Evolutionary conservation across 106 monocot species (phyloP), one percentile per base, ranked within the genome.

Genomic region (Chionographis japonica): DNA sequence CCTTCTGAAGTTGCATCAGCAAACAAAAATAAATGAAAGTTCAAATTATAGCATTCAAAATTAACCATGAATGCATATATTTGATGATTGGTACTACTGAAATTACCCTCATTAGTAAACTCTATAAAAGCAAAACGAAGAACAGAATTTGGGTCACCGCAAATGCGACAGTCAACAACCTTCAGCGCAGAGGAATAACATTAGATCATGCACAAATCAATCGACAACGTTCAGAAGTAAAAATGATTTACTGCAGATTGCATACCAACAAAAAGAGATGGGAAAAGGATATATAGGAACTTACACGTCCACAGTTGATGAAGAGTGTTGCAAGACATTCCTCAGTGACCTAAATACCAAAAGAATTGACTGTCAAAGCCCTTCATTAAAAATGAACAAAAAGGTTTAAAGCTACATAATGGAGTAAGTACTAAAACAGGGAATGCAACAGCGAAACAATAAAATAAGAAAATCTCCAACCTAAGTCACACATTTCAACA

Each of bases 51-150:
- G 27, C 27, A 27, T 27, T 27, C 27, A 1, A 67, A 56, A 54
- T 39, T 10, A 15, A 50, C 14, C 4, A 65, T 4, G 3, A 12
- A 53, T 40, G 16, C 4, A 72, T 55, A 37, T 40, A 56, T 11
- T 46, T 46, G 8, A 46, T 46, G 5, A 46, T 5, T 46, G 46
- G 1, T 10, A 6, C 8, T 46, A 16, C 13, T 36, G 16, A 55
- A 12, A 14, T 76, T 75, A 90, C 90, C 86, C 66, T 86, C 86
- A 74, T 90, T 84, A 46, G 78, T 83, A 55, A 86, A 90, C 61
- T 90, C 90, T 78, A 90, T 81, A 67, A 90, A 90, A 72, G 90
- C 90, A 78, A 90, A 86, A 14, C 90, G 90, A 72, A 90, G 86
- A 15, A 90, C 76, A 49, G 90, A 86, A 78, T 90, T 86, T 17